Evolutionary conservation across 2,329 filamentous ascomycete species (phyloP).

Genomic region (Chaetomiaceae sp.): DNA sequence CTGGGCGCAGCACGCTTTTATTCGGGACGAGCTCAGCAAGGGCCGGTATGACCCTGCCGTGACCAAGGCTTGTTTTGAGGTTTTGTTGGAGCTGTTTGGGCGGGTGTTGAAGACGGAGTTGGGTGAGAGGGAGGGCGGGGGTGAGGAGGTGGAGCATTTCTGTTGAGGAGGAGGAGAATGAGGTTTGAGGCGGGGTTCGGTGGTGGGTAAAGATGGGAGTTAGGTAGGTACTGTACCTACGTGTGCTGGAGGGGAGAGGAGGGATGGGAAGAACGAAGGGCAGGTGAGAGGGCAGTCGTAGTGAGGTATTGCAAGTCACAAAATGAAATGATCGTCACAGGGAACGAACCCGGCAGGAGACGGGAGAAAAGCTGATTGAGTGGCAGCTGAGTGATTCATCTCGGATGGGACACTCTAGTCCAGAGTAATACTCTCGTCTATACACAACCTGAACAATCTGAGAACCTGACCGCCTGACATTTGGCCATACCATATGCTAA

Average conservation of each 20-base stretch:
- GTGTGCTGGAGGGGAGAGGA: too few species aligned
- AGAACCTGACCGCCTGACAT: background rate
- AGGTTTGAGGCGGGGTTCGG: too few species aligned
- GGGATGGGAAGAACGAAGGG: too few species aligned
- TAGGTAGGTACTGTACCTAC: too few species aligned
- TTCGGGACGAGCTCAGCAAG: constrained; percentile 87
- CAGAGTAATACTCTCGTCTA: background rate
- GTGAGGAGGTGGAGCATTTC: constrained; percentile 64
- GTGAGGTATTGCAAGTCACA: too few species aligned
- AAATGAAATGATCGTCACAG: too few species aligned
- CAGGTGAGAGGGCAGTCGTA: too few species aligned
- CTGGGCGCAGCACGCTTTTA: constrained; percentile 95
- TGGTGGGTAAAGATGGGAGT: too few species aligned
- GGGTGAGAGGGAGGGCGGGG: constrained; percentile 59
- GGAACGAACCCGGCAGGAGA: too few species aligned
- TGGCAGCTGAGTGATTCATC: too few species aligned
- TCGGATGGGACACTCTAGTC: too few species aligned
- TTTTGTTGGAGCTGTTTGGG: constrained; percentile 80
- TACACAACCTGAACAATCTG: background rate
- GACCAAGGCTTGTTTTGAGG: constrained; percentile 83
- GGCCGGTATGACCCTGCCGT: constrained; percentile 89
- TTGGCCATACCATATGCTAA: background rate
- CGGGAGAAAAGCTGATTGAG: too few species aligned
- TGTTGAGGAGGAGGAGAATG: constrained; percentile 44
- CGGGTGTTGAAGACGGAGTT: constrained; percentile 74